Base-by-base conservation (phyloP, 768 basidiomycete genomes). In the Lactarius sanguifluus region DNA sequence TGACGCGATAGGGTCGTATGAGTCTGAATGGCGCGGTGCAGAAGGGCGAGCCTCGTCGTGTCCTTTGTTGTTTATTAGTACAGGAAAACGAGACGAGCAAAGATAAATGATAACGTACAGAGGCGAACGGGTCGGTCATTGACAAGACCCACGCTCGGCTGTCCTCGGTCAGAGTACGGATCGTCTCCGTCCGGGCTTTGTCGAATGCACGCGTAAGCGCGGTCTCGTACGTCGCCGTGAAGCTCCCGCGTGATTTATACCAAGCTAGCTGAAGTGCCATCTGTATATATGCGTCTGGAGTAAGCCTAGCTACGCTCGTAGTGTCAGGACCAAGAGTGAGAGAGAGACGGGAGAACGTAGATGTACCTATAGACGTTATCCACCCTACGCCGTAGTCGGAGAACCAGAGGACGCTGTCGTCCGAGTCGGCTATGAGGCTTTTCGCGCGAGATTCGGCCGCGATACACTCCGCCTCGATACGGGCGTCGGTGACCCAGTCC, bases 221-320 rank as follows among this genome's bases (percentile, higher is more conserved):
- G 0, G 95, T 97, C 77, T 98, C 96, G 75, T 98, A 97, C 8
- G 92, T 94, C 1, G 96, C 92, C 4, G 92, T 92, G 71, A 92
- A 89, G 65, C 81, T 77, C 13, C 86, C 86, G 56, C 87, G 90
- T 25, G 87, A 85, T 74, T 84, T 85, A 78, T 90, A 92, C 88
- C 91, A 97, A 4, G 94, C 95, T 12, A 97, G 83, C 74, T 98
- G 96, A 23, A 97, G 81, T 0, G 87, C 91, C 84, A 96, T 90
- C 74, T 98, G 96, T 58, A 96, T 83, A 77, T 85, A 97, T 1
- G 91, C 91, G 73, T 98, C 96, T 0, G 95, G 87, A 5, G 84
- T 78, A 23, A 83, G 75, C 47, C 81, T 80, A 56, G 81, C 86
- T 89, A 61, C 28, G 47, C 20, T n/a, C 20, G 1, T 18, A 25